Conservation (phyloP, 2,329 filamentous ascomycete genomes). For the Fonsecaea erecta region DNA sequence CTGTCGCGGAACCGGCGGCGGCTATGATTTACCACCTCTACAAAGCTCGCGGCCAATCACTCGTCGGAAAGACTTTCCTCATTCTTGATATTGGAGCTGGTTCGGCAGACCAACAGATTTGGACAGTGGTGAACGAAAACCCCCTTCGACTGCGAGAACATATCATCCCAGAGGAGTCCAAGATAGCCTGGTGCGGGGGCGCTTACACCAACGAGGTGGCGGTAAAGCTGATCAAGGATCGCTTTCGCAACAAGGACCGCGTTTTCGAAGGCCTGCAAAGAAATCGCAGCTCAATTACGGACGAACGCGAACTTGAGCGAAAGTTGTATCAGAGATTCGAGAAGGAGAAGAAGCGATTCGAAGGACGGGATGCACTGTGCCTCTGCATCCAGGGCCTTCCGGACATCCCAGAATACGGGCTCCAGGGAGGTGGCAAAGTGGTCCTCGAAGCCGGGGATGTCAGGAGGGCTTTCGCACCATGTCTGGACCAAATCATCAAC, state of each 20-base stretch:
- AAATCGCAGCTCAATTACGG: not conserved
- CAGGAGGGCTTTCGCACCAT: not conserved
- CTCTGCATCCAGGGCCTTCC: slow-evolving; percentile 5
- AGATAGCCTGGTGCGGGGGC: slow-evolving; percentile 10
- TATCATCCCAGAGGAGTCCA: not conserved
- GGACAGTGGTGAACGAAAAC: not conserved
- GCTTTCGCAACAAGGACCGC: not conserved
- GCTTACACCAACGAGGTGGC: not conserved
- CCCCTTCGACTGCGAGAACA: slow-evolving; percentile 1
- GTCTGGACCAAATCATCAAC: not conserved
- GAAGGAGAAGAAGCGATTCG: slow-evolving; percentile 3
- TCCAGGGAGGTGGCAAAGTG: not conserved
- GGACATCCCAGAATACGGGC: not conserved
- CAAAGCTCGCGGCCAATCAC: not conserved
- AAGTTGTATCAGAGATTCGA: slow-evolving; percentile 6
- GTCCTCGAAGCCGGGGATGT: slow-evolving; percentile 6
- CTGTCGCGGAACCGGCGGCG: slow-evolving; percentile 13
- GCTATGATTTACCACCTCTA: slow-evolving; percentile 8
- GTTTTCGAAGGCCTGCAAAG: not conserved
- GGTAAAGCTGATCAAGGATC: not conserved
- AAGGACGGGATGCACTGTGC: not conserved
- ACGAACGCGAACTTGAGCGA: not conserved
- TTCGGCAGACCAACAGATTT: slow-evolving; percentile 3
- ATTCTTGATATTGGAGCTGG: slow-evolving; percentile 18
- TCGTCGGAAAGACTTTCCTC: not conserved